These are phyloP conservation scores for Boeremia lycopersici DNA, from an alignment of 2,329 filamentous ascomycete genomes.

Conservation along the genomic window DNA sequence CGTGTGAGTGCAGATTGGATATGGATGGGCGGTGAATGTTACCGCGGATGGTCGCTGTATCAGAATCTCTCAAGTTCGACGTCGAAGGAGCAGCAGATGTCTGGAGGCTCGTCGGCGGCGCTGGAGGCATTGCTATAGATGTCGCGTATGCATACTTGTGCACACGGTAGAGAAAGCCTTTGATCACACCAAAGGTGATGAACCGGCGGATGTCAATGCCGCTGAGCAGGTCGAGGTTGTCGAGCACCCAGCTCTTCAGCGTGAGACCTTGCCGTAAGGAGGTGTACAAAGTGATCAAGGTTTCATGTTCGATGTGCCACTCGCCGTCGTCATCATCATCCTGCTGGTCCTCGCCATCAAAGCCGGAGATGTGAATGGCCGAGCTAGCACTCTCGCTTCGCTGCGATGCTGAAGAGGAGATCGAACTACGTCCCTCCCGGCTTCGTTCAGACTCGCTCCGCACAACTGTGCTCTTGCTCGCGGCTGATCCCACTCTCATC, in stretches of 20 bases:
- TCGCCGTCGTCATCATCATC: constrained; percentile 22
- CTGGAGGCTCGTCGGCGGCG: constrained; percentile 35
- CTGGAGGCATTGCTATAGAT: constrained; percentile 28
- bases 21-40: constrained; percentile 16
- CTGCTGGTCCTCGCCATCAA: constrained; percentile 15
- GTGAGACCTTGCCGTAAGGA: constrained; percentile 81
- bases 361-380: constrained; percentile 22
- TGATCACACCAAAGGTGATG: constrained; percentile 95
- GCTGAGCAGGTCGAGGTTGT: constrained; percentile 72
- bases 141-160: constrained; percentile 82
- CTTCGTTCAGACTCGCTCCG: constrained; percentile 27
- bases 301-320: constrained; percentile 36
- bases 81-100: constrained; percentile 24
- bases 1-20: constrained; percentile 10
- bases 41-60: constrained; percentile 26
- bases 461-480: constrained; percentile 8
- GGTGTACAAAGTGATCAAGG: constrained; percentile 81
- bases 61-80: constrained; percentile 26
- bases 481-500: constrained; percentile 29
- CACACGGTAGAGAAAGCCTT: constrained; percentile 89
- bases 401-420: constrained; percentile 32
- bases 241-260: constrained; percentile 84
- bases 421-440: constrained; percentile 28
- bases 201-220: constrained; percentile 88
- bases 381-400: constrained; percentile 23